A percentile compares a stretch with the other conserved stretches of the same genome.
These are phyloP conservation scores for Gentiana straminea DNA, from an alignment of 257 asterid genomes.

Conservation along the genomic window DNA sequence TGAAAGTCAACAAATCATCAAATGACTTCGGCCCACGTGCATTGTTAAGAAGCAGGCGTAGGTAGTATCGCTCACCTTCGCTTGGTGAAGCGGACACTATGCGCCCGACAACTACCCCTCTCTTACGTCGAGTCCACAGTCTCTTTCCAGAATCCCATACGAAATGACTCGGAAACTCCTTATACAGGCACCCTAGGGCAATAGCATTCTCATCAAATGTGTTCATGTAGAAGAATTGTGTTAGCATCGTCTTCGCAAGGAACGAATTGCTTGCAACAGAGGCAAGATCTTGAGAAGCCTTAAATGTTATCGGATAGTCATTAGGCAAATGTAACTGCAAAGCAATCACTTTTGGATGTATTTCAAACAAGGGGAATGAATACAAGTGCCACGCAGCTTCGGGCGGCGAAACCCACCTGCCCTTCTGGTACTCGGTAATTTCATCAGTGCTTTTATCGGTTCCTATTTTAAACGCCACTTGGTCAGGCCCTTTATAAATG, in stretches of 20 bases:
- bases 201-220: background rate
- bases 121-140: background rate
- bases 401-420: background rate
- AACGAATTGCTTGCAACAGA: background rate
- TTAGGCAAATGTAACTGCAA: background rate
- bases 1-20: background rate
- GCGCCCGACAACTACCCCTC: background rate
- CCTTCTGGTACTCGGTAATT: too few species aligned
- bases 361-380: background rate
- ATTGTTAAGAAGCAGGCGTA: background rate
- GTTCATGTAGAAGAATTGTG: background rate
- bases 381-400: background rate
- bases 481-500: too few species aligned
- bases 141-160: background rate
- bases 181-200: background rate
- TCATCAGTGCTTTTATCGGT: too few species aligned
- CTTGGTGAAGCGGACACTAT: background rate
- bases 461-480: too few species aligned
- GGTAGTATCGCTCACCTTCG: constrained; percentile 1
- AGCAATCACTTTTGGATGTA: background rate
- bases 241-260: background rate
- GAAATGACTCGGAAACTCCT: background rate
- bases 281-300: background rate
- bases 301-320: background rate
- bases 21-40: background rate